Percentiles rank a stretch among this genome's conserved stretches.
Conservation (phyloP, 2,329 filamentous ascomycete genomes). For the Botrytis fragariae region DNA sequence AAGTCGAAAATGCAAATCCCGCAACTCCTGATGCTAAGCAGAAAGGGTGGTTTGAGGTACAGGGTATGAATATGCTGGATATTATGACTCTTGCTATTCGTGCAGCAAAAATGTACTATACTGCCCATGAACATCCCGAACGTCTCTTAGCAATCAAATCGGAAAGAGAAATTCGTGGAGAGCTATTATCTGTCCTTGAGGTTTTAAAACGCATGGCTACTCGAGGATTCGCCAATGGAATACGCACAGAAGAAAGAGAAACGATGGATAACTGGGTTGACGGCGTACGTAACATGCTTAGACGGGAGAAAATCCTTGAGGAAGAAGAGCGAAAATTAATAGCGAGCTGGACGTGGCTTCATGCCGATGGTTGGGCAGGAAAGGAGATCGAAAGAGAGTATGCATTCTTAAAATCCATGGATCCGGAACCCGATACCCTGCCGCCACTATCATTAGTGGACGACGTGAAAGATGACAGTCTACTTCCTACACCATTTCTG, state of each 20-base stretch:
- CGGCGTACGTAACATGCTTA: conserved; percentile 73
- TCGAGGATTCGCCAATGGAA: conserved; percentile 79
- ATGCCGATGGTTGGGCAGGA: conserved; percentile 67
- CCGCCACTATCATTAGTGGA: conserved; percentile 66
- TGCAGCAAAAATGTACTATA: conserved; percentile 95
- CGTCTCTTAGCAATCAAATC: conserved; percentile 82
- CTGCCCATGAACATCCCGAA: conserved; percentile 82
- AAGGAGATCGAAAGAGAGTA: conserved; percentile 76
- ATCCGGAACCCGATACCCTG: conserved; percentile 56
- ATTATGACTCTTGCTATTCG: conserved; percentile 93
- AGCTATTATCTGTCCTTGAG: conserved; percentile 83
- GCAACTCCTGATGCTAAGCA: conserved; percentile 35
- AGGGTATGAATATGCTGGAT: conserved; percentile 89
- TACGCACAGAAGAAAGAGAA: conserved; percentile 74
- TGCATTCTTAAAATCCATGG: conserved; percentile 77
- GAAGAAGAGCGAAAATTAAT: conserved; percentile 63
- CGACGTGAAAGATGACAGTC: conserved; percentile 38
- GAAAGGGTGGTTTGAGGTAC: conserved; percentile 76
- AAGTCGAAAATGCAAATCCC: conserved; percentile 28
- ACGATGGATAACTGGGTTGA: conserved; percentile 77
- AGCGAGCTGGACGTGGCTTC: conserved; percentile 76
- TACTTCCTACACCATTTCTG: conserved; percentile 72
- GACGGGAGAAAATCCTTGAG: conserved; percentile 74
- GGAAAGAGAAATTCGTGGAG: conserved; percentile 79
- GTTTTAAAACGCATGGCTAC: conserved; percentile 88